A percentile compares a stretch with the other conserved stretches of the same genome.
phyloP scores from a whole-genome alignment of 345 rosid genomes.

The Microthlaspi erraticum region DNA sequence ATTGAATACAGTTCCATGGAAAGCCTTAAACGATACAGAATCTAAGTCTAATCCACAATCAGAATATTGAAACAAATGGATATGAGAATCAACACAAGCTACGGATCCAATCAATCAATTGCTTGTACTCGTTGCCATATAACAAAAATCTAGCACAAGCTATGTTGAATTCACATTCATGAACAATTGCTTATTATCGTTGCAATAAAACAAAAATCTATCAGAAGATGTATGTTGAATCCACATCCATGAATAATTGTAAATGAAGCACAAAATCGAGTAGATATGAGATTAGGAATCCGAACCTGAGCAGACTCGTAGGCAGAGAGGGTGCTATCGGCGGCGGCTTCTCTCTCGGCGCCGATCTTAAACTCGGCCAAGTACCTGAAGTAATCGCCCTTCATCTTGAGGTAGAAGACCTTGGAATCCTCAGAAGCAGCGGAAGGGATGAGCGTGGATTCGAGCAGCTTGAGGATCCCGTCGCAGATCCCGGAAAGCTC shows the following conservation, averaged over 20 bases:
- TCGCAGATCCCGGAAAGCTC: slow-evolving; percentile 79
- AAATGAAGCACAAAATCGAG: neutral
- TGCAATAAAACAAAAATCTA: neutral
- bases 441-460: slow-evolving; percentile 67
- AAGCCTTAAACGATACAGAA: too few species aligned
- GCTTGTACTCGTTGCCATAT: too few species aligned
- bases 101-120: neutral
- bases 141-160: too few species aligned
- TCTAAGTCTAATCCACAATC: neutral
- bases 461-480: slow-evolving; percentile 85
- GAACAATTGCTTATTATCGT: too few species aligned
- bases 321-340: slow-evolving; percentile 76
- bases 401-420: slow-evolving; percentile 88
- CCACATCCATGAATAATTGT: neutral
- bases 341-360: slow-evolving; percentile 79
- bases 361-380: slow-evolving; percentile 85
- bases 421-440: slow-evolving; percentile 72
- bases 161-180: too few species aligned
- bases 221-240: neutral
- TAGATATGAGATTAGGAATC: neutral
- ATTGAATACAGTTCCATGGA: too few species aligned
- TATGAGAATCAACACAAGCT: too few species aligned
- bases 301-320: slow-evolving; percentile 84
- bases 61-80: neutral
- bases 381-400: slow-evolving; percentile 86